phyloP scores from a whole-genome alignment of 208 protist species.

The Sergeia podlipaevii region DNA sequence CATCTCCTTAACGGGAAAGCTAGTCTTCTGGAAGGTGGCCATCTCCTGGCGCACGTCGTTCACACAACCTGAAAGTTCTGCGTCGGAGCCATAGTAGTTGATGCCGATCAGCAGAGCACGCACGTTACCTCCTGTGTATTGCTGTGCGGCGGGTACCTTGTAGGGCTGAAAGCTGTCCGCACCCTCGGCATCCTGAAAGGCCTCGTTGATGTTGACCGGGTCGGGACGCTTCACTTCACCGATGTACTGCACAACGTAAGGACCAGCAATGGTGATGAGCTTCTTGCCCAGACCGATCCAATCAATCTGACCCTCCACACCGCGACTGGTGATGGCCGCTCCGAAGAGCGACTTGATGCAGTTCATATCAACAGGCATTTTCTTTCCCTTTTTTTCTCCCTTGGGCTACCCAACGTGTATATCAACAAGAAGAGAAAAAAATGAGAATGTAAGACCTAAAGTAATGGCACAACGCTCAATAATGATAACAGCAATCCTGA shows the following conservation, averaged over 20 bases:
- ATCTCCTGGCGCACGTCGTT: constrained; percentile 66
- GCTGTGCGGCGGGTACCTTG: constrained; percentile 16
- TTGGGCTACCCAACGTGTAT: not conserved
- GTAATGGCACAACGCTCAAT: not conserved
- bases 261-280: constrained; percentile 27
- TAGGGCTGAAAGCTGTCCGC: constrained; percentile 37
- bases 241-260: constrained; percentile 54
- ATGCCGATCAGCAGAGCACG: constrained; percentile 68
- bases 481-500: not conserved
- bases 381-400: constrained; percentile 3
- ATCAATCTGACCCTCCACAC: constrained; percentile 15
- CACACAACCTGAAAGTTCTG: constrained; percentile 59
- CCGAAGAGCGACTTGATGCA: constrained; percentile 30
- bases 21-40: constrained; percentile 49
- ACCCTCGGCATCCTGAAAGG: constrained; percentile 34
- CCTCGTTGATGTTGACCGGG: constrained; percentile 33
- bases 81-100: constrained; percentile 67
- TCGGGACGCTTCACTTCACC: constrained; percentile 29
- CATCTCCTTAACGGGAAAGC: constrained; percentile 42
- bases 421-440: not conserved
- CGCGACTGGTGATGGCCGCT: constrained; percentile 13
- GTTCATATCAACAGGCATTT: constrained; percentile 32
- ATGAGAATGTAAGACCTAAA: not conserved
- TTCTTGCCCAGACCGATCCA: constrained; percentile 33
- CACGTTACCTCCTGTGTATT: constrained; percentile 26